Conservation (phyloP, 202 grass and related monocot genomes). For the Sporobolus alterniflorus region DNA sequence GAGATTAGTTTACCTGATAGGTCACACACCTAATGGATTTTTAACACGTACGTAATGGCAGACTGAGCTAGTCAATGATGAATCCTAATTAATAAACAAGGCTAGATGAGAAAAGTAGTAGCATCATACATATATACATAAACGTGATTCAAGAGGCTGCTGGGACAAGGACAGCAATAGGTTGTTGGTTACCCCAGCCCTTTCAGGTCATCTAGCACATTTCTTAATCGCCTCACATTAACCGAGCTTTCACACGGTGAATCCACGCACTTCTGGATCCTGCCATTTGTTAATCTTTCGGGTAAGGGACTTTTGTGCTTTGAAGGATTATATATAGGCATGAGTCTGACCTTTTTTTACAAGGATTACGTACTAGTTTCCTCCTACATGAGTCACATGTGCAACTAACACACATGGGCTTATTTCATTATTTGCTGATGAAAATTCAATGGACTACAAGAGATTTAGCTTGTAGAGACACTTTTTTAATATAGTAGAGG, state of each 20-base stretch:
- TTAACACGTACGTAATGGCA: neutral
- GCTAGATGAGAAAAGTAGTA: neutral
- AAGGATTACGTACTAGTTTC: neutral
- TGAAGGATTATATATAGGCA: neutral
- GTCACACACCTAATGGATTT: neutral
- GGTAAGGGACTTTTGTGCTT: neutral
- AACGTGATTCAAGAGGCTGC: neutral
- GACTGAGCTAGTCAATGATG: slow-evolving; percentile 2
- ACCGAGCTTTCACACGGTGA: slow-evolving; percentile 23
- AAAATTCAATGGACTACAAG: neutral
- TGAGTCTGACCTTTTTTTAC: neutral
- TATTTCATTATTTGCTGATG: neutral
- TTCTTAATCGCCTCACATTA: slow-evolving; percentile 15
- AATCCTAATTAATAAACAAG: neutral
- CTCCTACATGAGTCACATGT: neutral
- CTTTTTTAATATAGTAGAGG: too few relatives aligned
- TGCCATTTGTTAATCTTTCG: neutral
- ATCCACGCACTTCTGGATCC: neutral
- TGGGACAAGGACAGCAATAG: neutral
- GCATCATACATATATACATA: neutral
- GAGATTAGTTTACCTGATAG: slow-evolving; percentile 17
- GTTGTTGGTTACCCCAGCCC: neutral
- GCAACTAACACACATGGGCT: neutral
- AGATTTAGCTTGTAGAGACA: too few relatives aligned
- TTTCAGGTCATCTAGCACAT: neutral